Conservation (phyloP, 805 yeast genomes). For the Wickerhamiella cacticola region DNA sequence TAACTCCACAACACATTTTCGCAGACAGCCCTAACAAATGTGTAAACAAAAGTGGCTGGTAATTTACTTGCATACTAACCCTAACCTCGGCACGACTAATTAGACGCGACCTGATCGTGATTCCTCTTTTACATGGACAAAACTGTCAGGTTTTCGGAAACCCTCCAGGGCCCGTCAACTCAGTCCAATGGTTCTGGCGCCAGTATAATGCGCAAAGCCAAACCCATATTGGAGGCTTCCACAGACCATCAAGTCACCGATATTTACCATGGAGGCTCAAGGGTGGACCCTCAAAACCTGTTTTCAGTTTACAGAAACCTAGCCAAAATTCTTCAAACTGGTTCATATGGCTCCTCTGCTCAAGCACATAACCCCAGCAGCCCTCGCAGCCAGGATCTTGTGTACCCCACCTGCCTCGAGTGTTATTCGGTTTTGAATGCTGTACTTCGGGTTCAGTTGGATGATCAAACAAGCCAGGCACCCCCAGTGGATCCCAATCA, state of each 20-base stretch:
- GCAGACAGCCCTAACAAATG: background rate
- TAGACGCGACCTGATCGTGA: slow-evolving; percentile 5
- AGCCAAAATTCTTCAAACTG: background rate
- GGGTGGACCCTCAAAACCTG: background rate
- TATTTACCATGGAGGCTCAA: slow-evolving; percentile 6
- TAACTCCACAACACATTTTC: background rate
- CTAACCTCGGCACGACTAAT: background rate
- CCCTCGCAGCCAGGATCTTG: slow-evolving; percentile 7
- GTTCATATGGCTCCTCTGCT: background rate
- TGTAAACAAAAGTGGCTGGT: background rate
- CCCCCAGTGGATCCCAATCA: slow-evolving; percentile 2
- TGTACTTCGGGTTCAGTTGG: background rate
- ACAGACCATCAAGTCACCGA: background rate
- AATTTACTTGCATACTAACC: slow-evolving; percentile 12
- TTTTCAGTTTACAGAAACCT: background rate
- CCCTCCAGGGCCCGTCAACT: background rate
- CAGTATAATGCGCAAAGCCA: background rate
- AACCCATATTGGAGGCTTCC: background rate
- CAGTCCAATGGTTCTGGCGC: background rate
- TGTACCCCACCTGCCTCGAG: slow-evolving; percentile 12
- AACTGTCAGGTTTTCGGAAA: background rate
- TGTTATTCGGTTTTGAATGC: slow-evolving; percentile 7
- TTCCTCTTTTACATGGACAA: slow-evolving; percentile 5
- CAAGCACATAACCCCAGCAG: background rate
- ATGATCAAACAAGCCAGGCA: background rate